A percentile compares a stretch with the other conserved stretches of the same genome.
These are phyloP conservation scores for Hemileia vastatrix DNA, from an alignment of 1,284 basidiomycete species.

Conservation along the genomic window DNA sequence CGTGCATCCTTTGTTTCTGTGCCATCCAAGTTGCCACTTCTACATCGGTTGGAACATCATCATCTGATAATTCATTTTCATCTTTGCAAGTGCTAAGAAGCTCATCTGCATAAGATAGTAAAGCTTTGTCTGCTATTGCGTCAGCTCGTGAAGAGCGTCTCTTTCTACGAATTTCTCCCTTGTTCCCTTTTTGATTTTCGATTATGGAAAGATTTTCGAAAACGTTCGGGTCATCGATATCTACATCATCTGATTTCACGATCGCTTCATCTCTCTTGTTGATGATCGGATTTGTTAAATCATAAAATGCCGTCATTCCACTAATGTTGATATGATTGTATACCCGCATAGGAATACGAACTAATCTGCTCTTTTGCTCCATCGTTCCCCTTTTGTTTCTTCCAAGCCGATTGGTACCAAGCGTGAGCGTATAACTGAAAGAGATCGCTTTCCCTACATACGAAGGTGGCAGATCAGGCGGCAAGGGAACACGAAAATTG, in stretches of 20 bases:
- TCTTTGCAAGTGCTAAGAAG: too few species aligned
- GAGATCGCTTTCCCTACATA: constrained; percentile 70
- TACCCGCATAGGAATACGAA: constrained; percentile 76
- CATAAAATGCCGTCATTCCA: constrained; percentile 45
- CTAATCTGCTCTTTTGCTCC: constrained; percentile 59
- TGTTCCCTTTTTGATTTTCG: too few species aligned
- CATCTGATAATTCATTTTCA: too few species aligned
- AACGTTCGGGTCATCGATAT: too few species aligned
- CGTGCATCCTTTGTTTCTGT: too few species aligned
- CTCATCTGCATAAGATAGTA: too few species aligned
- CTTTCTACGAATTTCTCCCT: too few species aligned
- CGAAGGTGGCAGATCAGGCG: constrained; percentile 73
- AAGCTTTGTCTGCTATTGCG: too few species aligned
- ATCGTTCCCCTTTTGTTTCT: constrained; percentile 25
- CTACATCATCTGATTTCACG: constrained; percentile 26
- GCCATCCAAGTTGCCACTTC: too few species aligned
- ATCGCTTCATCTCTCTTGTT: constrained; percentile 41
- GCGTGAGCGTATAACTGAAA: constrained; percentile 77
- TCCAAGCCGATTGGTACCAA: constrained; percentile 64
- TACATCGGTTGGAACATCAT: too few species aligned
- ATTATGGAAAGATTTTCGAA: too few species aligned
- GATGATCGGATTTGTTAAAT: constrained; percentile 47
- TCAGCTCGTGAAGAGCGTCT: too few species aligned
- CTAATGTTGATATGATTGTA: constrained; percentile 61
- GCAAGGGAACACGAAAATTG: constrained; percentile 57